Conservation (phyloP, 352 stramenopile genomes). For the Sclerospora graminicola region DNA sequence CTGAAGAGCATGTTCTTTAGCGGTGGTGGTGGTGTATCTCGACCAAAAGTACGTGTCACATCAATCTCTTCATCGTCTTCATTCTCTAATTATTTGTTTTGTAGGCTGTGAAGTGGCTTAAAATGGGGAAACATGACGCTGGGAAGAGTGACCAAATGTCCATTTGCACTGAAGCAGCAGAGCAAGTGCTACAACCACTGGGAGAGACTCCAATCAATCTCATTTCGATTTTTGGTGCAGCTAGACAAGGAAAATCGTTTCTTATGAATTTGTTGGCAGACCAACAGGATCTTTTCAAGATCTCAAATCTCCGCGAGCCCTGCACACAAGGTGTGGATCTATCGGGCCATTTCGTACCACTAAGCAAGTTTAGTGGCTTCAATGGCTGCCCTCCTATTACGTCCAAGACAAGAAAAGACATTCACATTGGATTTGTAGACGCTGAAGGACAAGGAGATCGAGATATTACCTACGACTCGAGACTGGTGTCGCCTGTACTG, state of each 20-base stretch:
- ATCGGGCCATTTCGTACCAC: constrained; percentile 62
- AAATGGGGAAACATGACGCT: constrained; percentile 40
- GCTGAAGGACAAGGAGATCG: constrained; percentile 77
- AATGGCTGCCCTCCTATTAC: constrained; percentile 45
- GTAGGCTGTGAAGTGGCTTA: constrained; percentile 78
- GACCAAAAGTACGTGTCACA: constrained; percentile 10
- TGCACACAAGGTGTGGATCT: constrained; percentile 82
- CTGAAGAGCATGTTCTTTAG: constrained; percentile 32
- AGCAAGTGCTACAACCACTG: constrained; percentile 48
- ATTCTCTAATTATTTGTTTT: constrained; percentile 10
- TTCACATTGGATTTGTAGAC: constrained; percentile 81
- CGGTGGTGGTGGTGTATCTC: constrained; percentile 5
- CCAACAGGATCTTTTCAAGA: constrained; percentile 82
- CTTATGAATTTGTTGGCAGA: constrained; percentile 82
- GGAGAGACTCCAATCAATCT: constrained; percentile 64
- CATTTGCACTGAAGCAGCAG: constrained; percentile 42
- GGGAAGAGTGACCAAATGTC: constrained; percentile 58
- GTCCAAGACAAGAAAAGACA: constrained; percentile 18
- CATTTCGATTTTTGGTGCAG: constrained; percentile 80
- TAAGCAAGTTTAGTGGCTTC: constrained; percentile 55
- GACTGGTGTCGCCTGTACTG: constrained; percentile 73
- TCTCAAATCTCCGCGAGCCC: constrained; percentile 77
- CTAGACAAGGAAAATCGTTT: constrained; percentile 78
- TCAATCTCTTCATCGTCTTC: not conserved
- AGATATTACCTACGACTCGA: constrained; percentile 82